Evolutionary conservation across 2,329 filamentous ascomycete species (phyloP).

Genomic region (Clarireedia homoeocarpa): DNA sequence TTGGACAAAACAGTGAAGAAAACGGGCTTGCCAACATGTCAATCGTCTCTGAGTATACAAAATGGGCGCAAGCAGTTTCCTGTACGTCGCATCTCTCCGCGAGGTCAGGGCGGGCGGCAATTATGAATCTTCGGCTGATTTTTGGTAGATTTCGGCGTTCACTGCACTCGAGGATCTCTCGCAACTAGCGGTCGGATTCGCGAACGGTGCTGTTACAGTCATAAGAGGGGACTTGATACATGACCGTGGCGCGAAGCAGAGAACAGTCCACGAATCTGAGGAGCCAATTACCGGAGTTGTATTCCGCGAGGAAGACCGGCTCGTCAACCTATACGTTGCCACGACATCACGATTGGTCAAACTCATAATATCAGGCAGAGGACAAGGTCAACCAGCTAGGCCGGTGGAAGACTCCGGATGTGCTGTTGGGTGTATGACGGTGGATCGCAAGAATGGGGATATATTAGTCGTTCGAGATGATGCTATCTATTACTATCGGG

Average conservation of each 20-base stretch:
- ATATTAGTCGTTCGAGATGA: slow-evolving; percentile 91
- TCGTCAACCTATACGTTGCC: slow-evolving; percentile 81
- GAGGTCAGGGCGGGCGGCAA: background rate
- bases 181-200: slow-evolving; percentile 91
- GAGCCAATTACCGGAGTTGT: slow-evolving; percentile 92
- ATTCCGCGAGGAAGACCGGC: slow-evolving; percentile 50
- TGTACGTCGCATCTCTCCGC: slow-evolving; percentile 38
- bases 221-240: slow-evolving; percentile 92
- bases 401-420: slow-evolving; percentile 86
- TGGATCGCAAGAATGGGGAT: slow-evolving; percentile 71
- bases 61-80: slow-evolving; percentile 91
- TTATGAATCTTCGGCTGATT: background rate
- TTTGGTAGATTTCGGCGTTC: slow-evolving; percentile 70
- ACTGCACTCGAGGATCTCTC: slow-evolving; percentile 79
- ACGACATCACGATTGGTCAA: slow-evolving; percentile 85
- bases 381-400: slow-evolving; percentile 81
- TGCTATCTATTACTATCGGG: slow-evolving; percentile 87
- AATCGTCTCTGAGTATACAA: slow-evolving; percentile 77
- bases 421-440: slow-evolving; percentile 88
- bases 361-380: slow-evolving; percentile 76
- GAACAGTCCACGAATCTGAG: slow-evolving; percentile 92
- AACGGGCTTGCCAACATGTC: slow-evolving; percentile 78
- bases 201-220: slow-evolving; percentile 87
- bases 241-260: slow-evolving; percentile 87
- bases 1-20: slow-evolving; percentile 92